phyloP scores from a whole-genome alignment of 257 asterid species.

The Fraxinus pennsylvanica region DNA sequence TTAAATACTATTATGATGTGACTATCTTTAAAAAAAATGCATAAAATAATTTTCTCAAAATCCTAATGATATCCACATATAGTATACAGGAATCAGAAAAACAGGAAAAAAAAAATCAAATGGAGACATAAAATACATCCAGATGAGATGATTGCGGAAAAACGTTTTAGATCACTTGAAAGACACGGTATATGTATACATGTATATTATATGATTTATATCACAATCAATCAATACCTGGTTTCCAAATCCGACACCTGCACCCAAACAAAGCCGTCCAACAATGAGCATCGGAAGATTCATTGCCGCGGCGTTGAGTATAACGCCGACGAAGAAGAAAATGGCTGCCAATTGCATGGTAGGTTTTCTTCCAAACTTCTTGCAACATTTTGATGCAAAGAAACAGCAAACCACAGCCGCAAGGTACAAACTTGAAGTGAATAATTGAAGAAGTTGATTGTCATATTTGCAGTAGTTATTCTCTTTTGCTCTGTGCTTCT shows the following conservation, averaged over 20 bases:
- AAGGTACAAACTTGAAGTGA: constrained; percentile 59
- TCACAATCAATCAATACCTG: constrained; percentile 33
- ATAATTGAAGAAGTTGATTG: constrained; percentile 45
- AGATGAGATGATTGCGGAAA: neutral
- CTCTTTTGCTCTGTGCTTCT: constrained; percentile 38
- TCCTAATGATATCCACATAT: neutral
- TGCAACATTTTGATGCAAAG: constrained; percentile 39
- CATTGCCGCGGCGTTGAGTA: constrained; percentile 31
- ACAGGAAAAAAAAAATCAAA: no score
- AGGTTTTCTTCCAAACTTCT: constrained; percentile 38
- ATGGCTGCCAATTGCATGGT: constrained; percentile 49
- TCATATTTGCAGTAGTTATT: constrained; percentile 59
- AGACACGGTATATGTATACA: neutral
- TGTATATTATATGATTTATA: neutral
- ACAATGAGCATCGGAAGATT: constrained; percentile 38
- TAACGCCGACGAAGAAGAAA: constrained; percentile 46
- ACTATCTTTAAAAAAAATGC: neutral
- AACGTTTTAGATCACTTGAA: neutral
- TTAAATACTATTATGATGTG: neutral
- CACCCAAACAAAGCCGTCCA: constrained; percentile 51
- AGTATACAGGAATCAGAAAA: neutral
- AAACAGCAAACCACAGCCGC: constrained; percentile 50
- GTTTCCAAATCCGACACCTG: constrained; percentile 64
- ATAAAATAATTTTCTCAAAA: neutral
- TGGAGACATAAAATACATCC: neutral